phyloP scores from a whole-genome alignment of 306 rosid species.

The Lathyrus aphaca region DNA sequence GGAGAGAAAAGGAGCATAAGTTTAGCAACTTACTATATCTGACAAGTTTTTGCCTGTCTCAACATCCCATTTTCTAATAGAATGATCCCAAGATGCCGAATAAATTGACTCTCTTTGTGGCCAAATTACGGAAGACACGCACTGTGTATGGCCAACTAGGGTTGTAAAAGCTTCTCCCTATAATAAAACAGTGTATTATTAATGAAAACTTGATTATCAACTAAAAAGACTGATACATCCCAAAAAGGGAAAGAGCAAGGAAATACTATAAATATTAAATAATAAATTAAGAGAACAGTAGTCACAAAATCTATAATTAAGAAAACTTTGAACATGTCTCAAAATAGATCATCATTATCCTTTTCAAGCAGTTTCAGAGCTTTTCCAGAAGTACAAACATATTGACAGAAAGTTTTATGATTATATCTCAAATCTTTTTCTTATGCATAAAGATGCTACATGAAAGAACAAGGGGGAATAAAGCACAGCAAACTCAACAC shows the following conservation, averaged over 20 bases:
- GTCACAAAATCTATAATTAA: conserved; percentile 14
- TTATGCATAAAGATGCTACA: neutral
- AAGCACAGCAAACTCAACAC: conserved; percentile 1
- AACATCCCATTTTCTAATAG: conserved; percentile 82
- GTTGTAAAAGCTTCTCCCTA: conserved; percentile 79
- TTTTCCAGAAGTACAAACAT: conserved; percentile 7
- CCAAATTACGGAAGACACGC: conserved; percentile 86
- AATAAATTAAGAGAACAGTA: conserved; percentile 1
- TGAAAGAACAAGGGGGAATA: neutral
- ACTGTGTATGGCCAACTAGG: conserved; percentile 88
- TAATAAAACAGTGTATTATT: conserved; percentile 29
- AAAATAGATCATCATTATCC: conserved; percentile 14
- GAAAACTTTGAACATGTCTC: conserved; percentile 10
- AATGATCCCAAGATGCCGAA: conserved; percentile 96
- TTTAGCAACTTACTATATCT: conserved; percentile 60
- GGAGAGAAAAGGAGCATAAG: neutral
- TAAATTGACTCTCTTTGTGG: conserved; percentile 67
- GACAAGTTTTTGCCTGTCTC: conserved; percentile 70
- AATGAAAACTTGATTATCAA: conserved; percentile 8
- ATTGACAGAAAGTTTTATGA: neutral
- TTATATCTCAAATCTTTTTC: neutral
- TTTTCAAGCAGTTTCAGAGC: conserved; percentile 16
- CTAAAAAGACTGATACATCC: conserved; percentile 1
- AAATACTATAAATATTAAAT: neutral
- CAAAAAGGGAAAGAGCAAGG: neutral